These are phyloP conservation scores for Leishmania tarentolae DNA, from an alignment of 208 protist genomes.

Conservation along the genomic window DNA sequence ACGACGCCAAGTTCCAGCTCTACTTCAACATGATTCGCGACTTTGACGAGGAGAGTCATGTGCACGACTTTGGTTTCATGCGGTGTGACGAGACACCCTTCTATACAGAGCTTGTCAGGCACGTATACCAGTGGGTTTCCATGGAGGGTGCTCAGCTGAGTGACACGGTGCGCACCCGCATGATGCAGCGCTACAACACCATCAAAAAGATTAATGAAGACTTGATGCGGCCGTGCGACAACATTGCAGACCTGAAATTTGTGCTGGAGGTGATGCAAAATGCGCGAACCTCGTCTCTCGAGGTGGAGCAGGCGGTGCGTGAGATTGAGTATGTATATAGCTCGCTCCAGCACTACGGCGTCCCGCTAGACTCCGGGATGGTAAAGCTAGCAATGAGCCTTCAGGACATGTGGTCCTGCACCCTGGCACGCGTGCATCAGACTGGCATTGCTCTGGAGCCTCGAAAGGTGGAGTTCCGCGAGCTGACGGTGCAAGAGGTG, in stretches of 20 bases:
- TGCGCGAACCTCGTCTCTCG: conserved; percentile 80
- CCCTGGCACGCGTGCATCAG: conserved; percentile 76
- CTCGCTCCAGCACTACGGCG: conserved; percentile 92
- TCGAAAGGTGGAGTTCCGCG: conserved; percentile 95
- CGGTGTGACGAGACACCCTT: conserved; percentile 92
- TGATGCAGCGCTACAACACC: conserved; percentile 72
- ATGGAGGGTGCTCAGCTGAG: conserved; percentile 95
- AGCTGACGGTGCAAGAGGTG: conserved; percentile 93
- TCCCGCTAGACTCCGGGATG: conserved; percentile 86
- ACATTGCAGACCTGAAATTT: conserved; percentile 96
- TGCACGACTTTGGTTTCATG: conserved; percentile 96
- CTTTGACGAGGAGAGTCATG: conserved; percentile 85
- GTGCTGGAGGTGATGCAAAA: conserved; percentile 95
- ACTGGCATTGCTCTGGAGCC: conserved; percentile 85
- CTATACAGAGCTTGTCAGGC: conserved; percentile 88
- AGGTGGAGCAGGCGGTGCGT: conserved; percentile 93
- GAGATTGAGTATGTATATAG: conserved; percentile 96
- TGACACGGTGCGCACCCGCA: conserved; percentile 78
- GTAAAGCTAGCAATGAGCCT: conserved; percentile 77
- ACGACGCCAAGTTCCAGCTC: conserved; percentile 94
- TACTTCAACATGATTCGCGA: conserved; percentile 95
- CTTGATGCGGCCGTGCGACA: conserved; percentile 85
- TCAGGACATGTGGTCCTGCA: conserved; percentile 82
- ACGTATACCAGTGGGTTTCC: conserved; percentile 93
- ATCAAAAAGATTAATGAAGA: conserved; percentile 90